A percentile compares a stretch with the other conserved stretches of the same genome.
Conservation (phyloP, 1,284 basidiomycete species). For the Irpex sp. region DNA sequence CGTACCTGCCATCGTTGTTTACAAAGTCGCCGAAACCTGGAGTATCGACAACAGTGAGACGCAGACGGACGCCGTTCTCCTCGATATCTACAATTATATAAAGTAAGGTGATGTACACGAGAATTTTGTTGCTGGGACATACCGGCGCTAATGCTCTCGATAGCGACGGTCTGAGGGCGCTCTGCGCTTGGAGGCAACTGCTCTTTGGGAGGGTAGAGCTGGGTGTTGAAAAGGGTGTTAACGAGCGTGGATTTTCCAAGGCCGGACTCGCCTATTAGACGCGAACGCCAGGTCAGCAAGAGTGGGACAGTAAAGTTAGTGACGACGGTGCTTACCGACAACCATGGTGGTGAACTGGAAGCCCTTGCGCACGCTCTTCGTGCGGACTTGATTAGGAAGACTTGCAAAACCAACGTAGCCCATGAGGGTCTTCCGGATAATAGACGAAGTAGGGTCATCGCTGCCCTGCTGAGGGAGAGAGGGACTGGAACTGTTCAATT, state of each 20-base stretch:
- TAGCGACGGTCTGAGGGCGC: slow-evolving; percentile 87
- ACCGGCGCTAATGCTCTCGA: slow-evolving; percentile 97
- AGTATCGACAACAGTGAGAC: slow-evolving; percentile 96
- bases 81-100: slow-evolving; percentile 76
- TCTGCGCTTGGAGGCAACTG: slow-evolving; percentile 82
- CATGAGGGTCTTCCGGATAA: slow-evolving; percentile 89
- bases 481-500: slow-evolving; percentile 56
- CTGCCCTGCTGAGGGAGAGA: slow-evolving; percentile 43
- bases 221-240: slow-evolving; percentile 96
- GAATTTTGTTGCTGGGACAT: slow-evolving; percentile 23
- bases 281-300: slow-evolving; percentile 11
- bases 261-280: slow-evolving; percentile 84
- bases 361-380: slow-evolving; percentile 93
- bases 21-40: slow-evolving; percentile 97
- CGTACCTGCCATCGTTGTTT: slow-evolving; percentile 93
- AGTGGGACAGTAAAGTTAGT: slow-evolving; percentile 19
- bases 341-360: slow-evolving; percentile 98
- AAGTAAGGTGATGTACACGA: slow-evolving; percentile 23
- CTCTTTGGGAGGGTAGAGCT: slow-evolving; percentile 86
- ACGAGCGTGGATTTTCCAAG: slow-evolving; percentile 97
- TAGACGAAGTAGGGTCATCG: slow-evolving; percentile 44
- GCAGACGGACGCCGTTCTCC: slow-evolving; percentile 92
- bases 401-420: slow-evolving; percentile 91
- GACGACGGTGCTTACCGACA: slow-evolving; percentile 70
- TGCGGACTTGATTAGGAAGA: slow-evolving; percentile 95